These are phyloP conservation scores for Raphanus hybrid DNA, from an alignment of 441 rosid species.

Conservation along the genomic window DNA sequence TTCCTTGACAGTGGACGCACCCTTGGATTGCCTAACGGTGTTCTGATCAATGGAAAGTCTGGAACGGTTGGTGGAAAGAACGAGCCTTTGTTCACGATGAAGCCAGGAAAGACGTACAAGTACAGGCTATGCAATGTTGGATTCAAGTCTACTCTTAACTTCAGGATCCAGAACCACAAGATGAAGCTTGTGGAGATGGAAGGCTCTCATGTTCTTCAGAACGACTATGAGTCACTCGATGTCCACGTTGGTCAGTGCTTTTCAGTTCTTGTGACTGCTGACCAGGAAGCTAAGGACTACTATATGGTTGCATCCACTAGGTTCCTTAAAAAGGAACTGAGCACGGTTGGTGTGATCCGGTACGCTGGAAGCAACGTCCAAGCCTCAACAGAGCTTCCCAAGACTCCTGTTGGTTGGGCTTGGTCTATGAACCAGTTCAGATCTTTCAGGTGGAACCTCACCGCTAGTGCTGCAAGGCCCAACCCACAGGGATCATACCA, in stretches of 20 bases:
- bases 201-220: slow-evolving; percentile 68
- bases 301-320: slow-evolving; percentile 73
- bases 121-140: slow-evolving; percentile 71
- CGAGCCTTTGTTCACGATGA: slow-evolving; percentile 68
- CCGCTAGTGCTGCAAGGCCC: slow-evolving; percentile 80
- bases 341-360: slow-evolving; percentile 51
- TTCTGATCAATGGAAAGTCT: slow-evolving; percentile 60
- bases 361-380: slow-evolving; percentile 52
- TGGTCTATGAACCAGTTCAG: slow-evolving; percentile 81
- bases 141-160: slow-evolving; percentile 56
- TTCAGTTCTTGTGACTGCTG: slow-evolving; percentile 55
- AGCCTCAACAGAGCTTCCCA: slow-evolving; percentile 53
- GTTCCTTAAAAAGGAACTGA: slow-evolving; percentile 44
- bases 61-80: slow-evolving; percentile 52
- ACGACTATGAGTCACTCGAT: slow-evolving; percentile 63
- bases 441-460: slow-evolving; percentile 72
- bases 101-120: slow-evolving; percentile 65
- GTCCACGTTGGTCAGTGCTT: slow-evolving; percentile 71
- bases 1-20: slow-evolving; percentile 59
- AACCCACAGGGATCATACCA: slow-evolving; percentile 81
- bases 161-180: slow-evolving; percentile 64
- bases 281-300: slow-evolving; percentile 58
- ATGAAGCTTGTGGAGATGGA: slow-evolving; percentile 83
- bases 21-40: slow-evolving; percentile 56
- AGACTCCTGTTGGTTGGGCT: slow-evolving; percentile 64